Evolutionary conservation across 768 basidiomycete species (phyloP).

Genomic region (Pleurotus tuoliensis): DNA sequence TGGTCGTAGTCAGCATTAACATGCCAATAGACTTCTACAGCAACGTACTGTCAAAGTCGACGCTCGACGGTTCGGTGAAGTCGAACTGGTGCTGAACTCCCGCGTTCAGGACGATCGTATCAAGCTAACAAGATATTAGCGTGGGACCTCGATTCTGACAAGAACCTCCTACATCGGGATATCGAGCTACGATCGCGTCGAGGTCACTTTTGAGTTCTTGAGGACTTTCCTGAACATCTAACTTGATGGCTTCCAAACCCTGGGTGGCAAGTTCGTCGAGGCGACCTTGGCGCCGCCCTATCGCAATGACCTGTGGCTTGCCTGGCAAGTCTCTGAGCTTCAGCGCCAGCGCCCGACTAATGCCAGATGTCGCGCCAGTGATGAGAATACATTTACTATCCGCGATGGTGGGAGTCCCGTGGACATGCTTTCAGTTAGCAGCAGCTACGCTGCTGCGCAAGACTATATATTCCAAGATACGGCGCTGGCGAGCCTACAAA

Average conservation of each 20-base stretch:
- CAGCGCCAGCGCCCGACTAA: conserved; percentile 1
- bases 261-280: conserved; percentile 5
- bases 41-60: conserved; percentile 37
- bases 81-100: conserved; percentile 49
- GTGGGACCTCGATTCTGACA: not conserved
- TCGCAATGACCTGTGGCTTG: conserved; percentile 32
- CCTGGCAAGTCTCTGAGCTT: conserved; percentile 8
- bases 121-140: conserved; percentile 32
- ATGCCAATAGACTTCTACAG: not conserved
- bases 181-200: conserved; percentile 14
- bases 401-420: conserved; percentile 2
- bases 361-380: conserved; percentile 14
- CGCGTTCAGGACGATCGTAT: conserved; percentile 49
- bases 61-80: conserved; percentile 32
- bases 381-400: conserved; percentile 20
- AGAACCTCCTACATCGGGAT: conserved; percentile 9
- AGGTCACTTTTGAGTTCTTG: conserved; percentile 19
- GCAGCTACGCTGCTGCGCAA: no score
- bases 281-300: conserved; percentile 33
- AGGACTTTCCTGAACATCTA: conserved; percentile 22
- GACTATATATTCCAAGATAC: no score
- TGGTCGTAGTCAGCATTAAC: not conserved
- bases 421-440: no score
- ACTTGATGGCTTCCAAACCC: conserved; percentile 28
- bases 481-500: no score